Conservation (phyloP, 1,139 yeast genomes). For the Taiozyma sp. region DNA sequence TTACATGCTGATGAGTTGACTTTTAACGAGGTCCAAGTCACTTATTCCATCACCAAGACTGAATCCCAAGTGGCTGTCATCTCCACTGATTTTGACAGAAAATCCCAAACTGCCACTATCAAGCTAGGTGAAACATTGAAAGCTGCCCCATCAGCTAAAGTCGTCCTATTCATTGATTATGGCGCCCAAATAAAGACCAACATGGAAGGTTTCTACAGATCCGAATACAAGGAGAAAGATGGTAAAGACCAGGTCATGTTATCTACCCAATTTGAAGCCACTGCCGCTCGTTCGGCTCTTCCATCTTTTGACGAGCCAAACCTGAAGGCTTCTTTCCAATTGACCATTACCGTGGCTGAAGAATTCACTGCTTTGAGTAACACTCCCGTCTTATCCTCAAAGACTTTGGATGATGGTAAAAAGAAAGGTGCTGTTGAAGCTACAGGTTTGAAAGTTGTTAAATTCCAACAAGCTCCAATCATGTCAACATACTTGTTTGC, state of each 20-base stretch:
- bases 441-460: constrained; percentile 33
- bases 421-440: constrained; percentile 29
- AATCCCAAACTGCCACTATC: constrained; percentile 60
- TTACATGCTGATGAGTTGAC: constrained; percentile 46
- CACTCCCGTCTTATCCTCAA: constrained; percentile 54
- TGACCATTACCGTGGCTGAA: constrained; percentile 52
- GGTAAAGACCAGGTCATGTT: constrained; percentile 64
- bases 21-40: constrained; percentile 10
- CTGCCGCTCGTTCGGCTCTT: constrained; percentile 81
- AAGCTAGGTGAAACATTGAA: constrained; percentile 43
- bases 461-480: constrained; percentile 60
- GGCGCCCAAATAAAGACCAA: constrained; percentile 65
- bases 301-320: constrained; percentile 84
- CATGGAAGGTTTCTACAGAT: constrained; percentile 81
- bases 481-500: constrained; percentile 84
- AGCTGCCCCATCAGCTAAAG: constrained; percentile 37
- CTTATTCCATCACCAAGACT: constrained; percentile 19
- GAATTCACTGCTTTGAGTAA: constrained; percentile 68
- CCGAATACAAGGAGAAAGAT: constrained; percentile 58
- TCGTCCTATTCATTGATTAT: constrained; percentile 48
- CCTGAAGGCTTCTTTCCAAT: constrained; percentile 66
- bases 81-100: constrained; percentile 40
- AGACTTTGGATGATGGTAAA: constrained; percentile 42
- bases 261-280: constrained; percentile 83
- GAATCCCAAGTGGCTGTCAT: constrained; percentile 25